phyloP scores from a whole-genome alignment of 495 filamentous ascomycete genomes.

The Aspergillus carlsbadensis region DNA sequence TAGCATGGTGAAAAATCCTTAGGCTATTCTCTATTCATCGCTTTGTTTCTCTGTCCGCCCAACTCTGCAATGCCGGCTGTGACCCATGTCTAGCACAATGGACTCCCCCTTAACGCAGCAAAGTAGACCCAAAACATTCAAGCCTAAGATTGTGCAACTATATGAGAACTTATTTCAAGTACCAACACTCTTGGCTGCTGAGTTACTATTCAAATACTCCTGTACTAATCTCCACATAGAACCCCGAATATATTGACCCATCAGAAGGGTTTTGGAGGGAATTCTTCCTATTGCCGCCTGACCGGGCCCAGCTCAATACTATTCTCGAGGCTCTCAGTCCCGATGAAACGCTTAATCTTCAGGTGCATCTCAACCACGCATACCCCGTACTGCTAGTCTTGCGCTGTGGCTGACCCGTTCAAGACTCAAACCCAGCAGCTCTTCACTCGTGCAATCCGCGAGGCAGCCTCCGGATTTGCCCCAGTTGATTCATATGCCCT shows the following conservation, averaged over 20 bases:
- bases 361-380: constrained; percentile 58
- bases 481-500: constrained; percentile 77
- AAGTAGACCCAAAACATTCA: constrained; percentile 82
- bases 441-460: constrained; percentile 68
- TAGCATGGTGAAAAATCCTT: not conserved
- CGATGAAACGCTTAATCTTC: constrained; percentile 72
- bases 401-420: constrained; percentile 10
- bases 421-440: constrained; percentile 76
- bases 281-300: constrained; percentile 85
- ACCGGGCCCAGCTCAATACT: constrained; percentile 60
- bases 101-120: constrained; percentile 91
- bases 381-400: not conserved
- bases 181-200: constrained; percentile 20
- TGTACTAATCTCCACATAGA: constrained; percentile 18
- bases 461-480: constrained; percentile 59
- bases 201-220: constrained; percentile 4
- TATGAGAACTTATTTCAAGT: constrained; percentile 89
- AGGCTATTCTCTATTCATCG: not conserved
- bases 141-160: constrained; percentile 88
- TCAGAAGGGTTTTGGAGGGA: constrained; percentile 94
- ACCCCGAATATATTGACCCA: constrained; percentile 59
- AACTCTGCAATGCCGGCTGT: constrained; percentile 16
- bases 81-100: constrained; percentile 51
- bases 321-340: constrained; percentile 67
- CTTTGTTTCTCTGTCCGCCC: not conserved